Base-by-base conservation (phyloP, 129 eudicot genomes). In the Gnaphalium uliginosum region DNA sequence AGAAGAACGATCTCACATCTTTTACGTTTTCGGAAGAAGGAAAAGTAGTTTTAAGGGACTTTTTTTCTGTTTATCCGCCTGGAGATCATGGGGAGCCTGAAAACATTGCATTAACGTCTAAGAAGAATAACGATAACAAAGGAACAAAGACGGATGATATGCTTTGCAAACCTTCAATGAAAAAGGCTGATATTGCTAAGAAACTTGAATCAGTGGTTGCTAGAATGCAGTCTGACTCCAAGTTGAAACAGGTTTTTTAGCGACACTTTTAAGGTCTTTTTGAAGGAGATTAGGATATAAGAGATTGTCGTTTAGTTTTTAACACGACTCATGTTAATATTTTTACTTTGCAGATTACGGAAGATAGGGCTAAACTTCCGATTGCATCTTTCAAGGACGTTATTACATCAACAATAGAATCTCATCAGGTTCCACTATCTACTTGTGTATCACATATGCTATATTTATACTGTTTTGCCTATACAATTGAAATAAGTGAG, bases 331-430 rank as follows among this genome's bases (percentile, higher is more conserved):
- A 56, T 25, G 32, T 73, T 27, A 33, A 33, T 25, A 26, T 61
- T 53, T 60, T 32, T 57, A 9, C 32, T 62, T 69, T 74, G 77
- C 90, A 93, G 98, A 88, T 94, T 35, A 57, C 82, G 5, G 85
- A 86, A 69, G 81, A 32, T 69, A 89, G 97, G 84, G 82, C 85
- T 35, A 94, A 90, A 81, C 98, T 94, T 84, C 98, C 98, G 10
- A 94, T 94, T 77, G 89, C 96, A 73, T 82, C 97, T 46, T 94
- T 82, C 75, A 86, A 58, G 77, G 96, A 87, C 76, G 73, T 24
- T 76, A 89, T 94, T 81, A 85, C 89, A 54, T 90, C 97, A 9
- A 81, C 89, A 23, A 61, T 90, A 56, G 89, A 82, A 76, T 85
- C 91, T 81, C 76, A 94, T 84, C 98, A 94, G 96, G 97, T 94